A percentile compares a stretch with the other conserved stretches of the same genome.
Conservation (phyloP, 1,284 basidiomycete genomes). For the Microstroma glucosiphilum region DNA sequence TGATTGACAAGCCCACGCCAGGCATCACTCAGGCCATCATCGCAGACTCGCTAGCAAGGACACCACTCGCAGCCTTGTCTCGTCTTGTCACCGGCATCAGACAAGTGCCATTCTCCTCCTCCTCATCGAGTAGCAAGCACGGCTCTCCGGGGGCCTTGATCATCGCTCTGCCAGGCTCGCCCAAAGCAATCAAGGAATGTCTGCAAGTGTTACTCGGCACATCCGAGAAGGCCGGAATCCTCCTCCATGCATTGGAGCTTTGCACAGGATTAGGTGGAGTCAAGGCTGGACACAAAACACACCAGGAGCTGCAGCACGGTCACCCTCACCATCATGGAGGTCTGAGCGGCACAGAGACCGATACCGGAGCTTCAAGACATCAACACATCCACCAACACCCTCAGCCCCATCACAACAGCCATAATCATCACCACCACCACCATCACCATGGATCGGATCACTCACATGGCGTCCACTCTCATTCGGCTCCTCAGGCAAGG, state of each 20-base stretch:
- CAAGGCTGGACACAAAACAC: constrained; percentile 54
- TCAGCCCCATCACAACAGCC: constrained; percentile 39
- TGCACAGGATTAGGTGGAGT: constrained; percentile 64
- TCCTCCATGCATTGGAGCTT: constrained; percentile 69
- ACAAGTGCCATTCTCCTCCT: background rate
- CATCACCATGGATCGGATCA: constrained; percentile 23
- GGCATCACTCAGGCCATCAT: constrained; percentile 73
- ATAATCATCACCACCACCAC: constrained; percentile 44
- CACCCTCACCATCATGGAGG: background rate
- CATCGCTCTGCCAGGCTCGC: constrained; percentile 73
- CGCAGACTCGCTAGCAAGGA: constrained; percentile 64
- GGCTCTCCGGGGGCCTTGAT: constrained; percentile 59
- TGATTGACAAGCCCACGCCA: constrained; percentile 68
- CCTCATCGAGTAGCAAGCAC: constrained; percentile 40
- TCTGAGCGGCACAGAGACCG: constrained; percentile 13
- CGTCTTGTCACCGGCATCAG: constrained; percentile 70
- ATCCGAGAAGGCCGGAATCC: constrained; percentile 52
- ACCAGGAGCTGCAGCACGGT: constrained; percentile 41
- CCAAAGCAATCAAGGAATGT: constrained; percentile 75
- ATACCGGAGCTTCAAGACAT: constrained; percentile 11
- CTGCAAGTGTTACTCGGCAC: constrained; percentile 60
- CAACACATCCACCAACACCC: constrained; percentile 15
- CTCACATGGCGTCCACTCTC: constrained; percentile 16
- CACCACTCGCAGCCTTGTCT: constrained; percentile 72
- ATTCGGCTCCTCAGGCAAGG: constrained; percentile 23